A percentile compares a stretch with the other conserved stretches of the same genome.
Conservation (phyloP, 192 early-diverging fungal species). For the Jimgerdemannia lactiflua region DNA sequence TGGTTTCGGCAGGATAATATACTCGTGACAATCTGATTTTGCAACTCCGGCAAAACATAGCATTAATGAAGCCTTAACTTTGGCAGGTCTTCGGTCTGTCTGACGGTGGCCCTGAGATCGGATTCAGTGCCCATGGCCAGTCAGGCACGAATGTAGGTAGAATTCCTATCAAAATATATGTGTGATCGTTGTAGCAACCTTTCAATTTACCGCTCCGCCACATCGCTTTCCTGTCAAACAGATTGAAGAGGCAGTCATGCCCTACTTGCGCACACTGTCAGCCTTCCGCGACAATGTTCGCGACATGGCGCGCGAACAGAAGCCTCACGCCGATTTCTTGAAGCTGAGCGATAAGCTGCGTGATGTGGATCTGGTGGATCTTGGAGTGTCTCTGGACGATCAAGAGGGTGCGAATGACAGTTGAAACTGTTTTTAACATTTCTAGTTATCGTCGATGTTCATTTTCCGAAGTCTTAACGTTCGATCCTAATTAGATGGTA, state of each 20-base stretch:
- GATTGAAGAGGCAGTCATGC: conserved; percentile 66
- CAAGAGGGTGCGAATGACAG: conserved; percentile 54
- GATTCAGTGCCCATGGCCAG: conserved; percentile 47
- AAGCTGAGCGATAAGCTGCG: conserved; percentile 83
- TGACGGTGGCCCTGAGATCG: conserved; percentile 64
- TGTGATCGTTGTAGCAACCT: too few relatives aligned
- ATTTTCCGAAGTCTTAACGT: neutral
- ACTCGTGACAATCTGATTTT: too few relatives aligned
- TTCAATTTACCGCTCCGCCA: neutral
- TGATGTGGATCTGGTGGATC: conserved; percentile 81
- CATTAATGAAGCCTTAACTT: neutral
- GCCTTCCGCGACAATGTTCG: conserved; percentile 89
- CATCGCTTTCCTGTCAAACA: conserved; percentile 1
- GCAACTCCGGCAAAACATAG: neutral
- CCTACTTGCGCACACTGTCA: conserved; percentile 78
- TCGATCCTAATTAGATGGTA: conserved; percentile 58
- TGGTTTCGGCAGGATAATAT: too few relatives aligned
- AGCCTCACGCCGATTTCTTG: conserved; percentile 55
- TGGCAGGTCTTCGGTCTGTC: conserved; percentile 74
- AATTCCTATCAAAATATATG: neutral
- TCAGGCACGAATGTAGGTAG: conserved; percentile 36
- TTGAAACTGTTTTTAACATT: too few relatives aligned
- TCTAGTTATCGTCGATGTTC: neutral
- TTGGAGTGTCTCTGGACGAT: conserved; percentile 93
- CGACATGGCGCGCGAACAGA: conserved; percentile 60